Conservation (phyloP, 441 rosid genomes). For the Arabidopsis hybrid region DNA sequence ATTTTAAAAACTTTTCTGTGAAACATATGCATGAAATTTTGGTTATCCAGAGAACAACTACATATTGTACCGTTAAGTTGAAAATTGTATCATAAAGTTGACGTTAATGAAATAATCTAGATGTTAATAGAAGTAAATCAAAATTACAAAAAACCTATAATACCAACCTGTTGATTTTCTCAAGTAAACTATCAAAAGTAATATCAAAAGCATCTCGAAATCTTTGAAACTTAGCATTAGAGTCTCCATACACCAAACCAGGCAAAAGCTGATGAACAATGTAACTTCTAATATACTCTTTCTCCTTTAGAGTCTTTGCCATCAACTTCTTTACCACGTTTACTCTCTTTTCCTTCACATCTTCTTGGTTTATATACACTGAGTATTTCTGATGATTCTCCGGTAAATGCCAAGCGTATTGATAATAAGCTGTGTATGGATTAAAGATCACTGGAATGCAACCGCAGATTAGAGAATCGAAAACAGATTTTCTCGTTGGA, state of each 20-base stretch:
- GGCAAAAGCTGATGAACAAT: constrained; percentile 75
- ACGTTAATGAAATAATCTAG: too few species aligned
- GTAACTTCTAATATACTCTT: constrained; percentile 71
- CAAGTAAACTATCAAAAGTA: constrained; percentile 62
- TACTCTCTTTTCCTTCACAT: constrained; percentile 61
- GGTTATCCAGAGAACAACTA: too few species aligned
- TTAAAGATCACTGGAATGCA: constrained; percentile 47
- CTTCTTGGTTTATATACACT: constrained; percentile 68
- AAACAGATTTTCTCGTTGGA: constrained; percentile 80
- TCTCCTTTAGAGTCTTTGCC: constrained; percentile 52
- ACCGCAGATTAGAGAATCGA: constrained; percentile 80
- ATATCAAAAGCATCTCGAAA: constrained; percentile 80
- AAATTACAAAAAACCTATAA: not conserved
- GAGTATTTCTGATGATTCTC: constrained; percentile 70
- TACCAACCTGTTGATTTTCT: constrained; percentile 34
- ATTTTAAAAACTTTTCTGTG: too few species aligned
- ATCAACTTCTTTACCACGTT: constrained; percentile 61
- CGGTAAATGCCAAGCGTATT: constrained; percentile 89
- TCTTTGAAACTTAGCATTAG: constrained; percentile 55
- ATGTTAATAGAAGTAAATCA: too few species aligned
- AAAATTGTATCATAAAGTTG: too few species aligned
- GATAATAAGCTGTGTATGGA: constrained; percentile 81
- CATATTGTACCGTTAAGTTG: too few species aligned
- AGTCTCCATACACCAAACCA: constrained; percentile 66
- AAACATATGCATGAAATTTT: too few species aligned